Base-by-base conservation (phyloP, 371 early-diverging fungal genomes). In the Basidiobolus heterosporus region DNA sequence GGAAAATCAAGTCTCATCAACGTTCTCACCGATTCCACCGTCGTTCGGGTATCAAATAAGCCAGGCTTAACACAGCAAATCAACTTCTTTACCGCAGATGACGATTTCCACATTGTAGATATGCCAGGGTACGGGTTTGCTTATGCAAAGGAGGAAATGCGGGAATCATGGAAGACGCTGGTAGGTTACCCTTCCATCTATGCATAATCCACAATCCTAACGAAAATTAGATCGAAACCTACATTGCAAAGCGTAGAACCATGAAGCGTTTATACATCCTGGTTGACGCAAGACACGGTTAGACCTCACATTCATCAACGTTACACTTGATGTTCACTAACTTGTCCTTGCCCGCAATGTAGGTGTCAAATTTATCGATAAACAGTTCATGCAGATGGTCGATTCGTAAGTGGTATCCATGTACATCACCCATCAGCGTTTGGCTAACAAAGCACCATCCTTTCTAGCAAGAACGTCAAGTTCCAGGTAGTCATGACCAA, bases 81-180 rank as follows among this genome's bases (percentile, higher is more conserved):
- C 49, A 85, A 85, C 56, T 87, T 85, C 55, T 87, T 70, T 55
- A 64, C 72, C 3, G 81, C 72, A 7, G 72, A 70, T 1, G 58
- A 60, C 16, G 59, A 70, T 24, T 78, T 87, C 48, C 65, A 66
- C 44, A 62, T 87, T 53, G 75, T 85, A 6, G 88, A 87, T 57
- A 85, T 87, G 88, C 88, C 88, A 7, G 88, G 88, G 24, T 85
- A 85, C 58, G 88, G 88, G 20, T 87, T 87, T 61, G 88, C 88
- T 1, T 81, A 71, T 61, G 83, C 69, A 6, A 80, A 83, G 45
- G 80, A 82, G 16, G 70, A 70, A 41, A 61, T 67, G 37, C 61
- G 67, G 36, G 46, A 52, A 13, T 47, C 57, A 44, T 87, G 88
- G 88, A 57, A 57, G 48, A 60, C 67, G 15, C 42, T 84, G 73